phyloP scores from a whole-genome alignment of 148 eudicot species.

The Chenopodium quinoa region DNA sequence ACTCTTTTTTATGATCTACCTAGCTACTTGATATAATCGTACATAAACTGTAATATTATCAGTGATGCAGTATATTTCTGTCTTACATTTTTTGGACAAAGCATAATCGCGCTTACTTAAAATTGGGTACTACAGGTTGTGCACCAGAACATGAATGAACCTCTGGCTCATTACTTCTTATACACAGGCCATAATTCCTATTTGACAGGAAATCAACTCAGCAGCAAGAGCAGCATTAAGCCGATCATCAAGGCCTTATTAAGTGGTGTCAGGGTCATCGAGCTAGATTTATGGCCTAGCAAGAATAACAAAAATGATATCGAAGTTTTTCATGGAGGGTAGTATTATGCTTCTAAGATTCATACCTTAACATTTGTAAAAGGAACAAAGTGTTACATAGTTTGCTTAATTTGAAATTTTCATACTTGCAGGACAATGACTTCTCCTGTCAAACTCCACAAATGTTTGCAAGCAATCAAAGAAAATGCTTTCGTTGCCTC shows the following conservation, averaged over 20 bases:
- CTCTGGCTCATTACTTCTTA: conserved; percentile 30
- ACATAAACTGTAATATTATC: neutral
- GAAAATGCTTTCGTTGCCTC: conserved; percentile 71
- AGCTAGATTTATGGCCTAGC: conserved; percentile 72
- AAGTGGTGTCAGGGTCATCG: conserved; percentile 64
- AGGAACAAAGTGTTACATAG: neutral
- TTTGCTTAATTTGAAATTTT: neutral
- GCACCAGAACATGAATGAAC: conserved; percentile 27
- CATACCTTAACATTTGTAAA: neutral
- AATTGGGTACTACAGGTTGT: conserved; percentile 10
- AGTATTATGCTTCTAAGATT: neutral
- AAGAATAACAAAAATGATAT: conserved; percentile 26
- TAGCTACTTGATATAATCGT: neutral
- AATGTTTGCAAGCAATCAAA: conserved; percentile 67
- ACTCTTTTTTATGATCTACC: neutral
- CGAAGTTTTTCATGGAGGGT: conserved; percentile 72
- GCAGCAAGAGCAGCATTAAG: conserved; percentile 21
- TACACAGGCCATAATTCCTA: conserved; percentile 41
- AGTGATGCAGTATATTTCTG: neutral
- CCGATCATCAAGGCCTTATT: conserved; percentile 27
- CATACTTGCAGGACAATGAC: conserved; percentile 63
- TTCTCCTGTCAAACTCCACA: conserved; percentile 54
- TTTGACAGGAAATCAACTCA: conserved; percentile 33
- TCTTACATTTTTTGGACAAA: neutral
- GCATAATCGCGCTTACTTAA: neutral